phyloP scores from a whole-genome alignment of 2,329 filamentous ascomycete genomes.

The Pseudogymnoascus sp. region DNA sequence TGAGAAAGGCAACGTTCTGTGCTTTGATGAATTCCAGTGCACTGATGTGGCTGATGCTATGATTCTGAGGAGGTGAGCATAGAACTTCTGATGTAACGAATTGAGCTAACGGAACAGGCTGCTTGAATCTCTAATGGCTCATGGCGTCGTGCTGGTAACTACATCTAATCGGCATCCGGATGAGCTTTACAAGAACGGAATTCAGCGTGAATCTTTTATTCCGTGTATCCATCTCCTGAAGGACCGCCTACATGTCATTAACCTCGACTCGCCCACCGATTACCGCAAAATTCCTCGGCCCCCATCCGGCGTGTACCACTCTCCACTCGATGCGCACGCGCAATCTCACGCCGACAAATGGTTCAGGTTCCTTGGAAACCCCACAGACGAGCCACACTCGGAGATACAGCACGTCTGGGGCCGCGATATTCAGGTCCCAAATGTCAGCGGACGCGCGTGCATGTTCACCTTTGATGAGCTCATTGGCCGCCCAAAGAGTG shows the following conservation, averaged over 20 bases:
- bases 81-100: not conserved
- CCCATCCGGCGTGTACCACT: conserved; percentile 88
- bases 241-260: conserved; percentile 75
- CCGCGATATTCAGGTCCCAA: conserved; percentile 77
- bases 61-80: conserved; percentile 71
- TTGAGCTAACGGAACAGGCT: conserved; percentile 42
- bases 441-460: conserved; percentile 79
- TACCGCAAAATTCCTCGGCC: conserved; percentile 96
- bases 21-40: conserved; percentile 98
- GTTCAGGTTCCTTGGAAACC: conserved; percentile 90
- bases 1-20: conserved; percentile 74
- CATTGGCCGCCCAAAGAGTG: conserved; percentile 80
- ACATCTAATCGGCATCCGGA: conserved; percentile 96
- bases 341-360: conserved; percentile 81
- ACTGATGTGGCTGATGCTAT: conserved; percentile 98
- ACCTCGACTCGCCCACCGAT: conserved; percentile 90
- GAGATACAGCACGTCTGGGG: conserved; percentile 88
- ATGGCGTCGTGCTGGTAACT: conserved; percentile 93
- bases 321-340: conserved; percentile 73
- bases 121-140: conserved; percentile 85
- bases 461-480: conserved; percentile 91
- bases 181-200: conserved; percentile 95
- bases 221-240: conserved; percentile 93
- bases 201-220: conserved; percentile 90
- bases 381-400: conserved; percentile 64